Evolutionary conservation across 1,284 basidiomycete species (phyloP).

Genomic region (Sutorius eximius): DNA sequence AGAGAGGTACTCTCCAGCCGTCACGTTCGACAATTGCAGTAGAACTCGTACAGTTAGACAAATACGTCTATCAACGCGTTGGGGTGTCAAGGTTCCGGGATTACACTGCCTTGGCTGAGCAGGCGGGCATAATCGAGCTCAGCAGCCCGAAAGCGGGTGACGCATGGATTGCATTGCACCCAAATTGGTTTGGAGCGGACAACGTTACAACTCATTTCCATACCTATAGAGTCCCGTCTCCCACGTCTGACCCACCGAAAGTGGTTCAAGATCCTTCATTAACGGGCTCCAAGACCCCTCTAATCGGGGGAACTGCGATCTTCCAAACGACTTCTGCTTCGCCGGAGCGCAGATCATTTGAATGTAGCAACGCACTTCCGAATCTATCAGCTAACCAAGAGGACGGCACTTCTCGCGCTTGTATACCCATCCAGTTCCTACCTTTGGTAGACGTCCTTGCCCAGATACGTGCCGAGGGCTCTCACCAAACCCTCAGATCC

Average conservation of each 20-base stretch:
- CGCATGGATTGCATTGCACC: constrained; percentile 50
- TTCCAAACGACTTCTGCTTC: background rate
- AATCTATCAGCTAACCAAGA: background rate
- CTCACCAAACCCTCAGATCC: constrained; percentile 17
- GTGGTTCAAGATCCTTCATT: constrained; percentile 7
- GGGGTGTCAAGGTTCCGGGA: constrained; percentile 46
- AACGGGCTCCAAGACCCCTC: constrained; percentile 4
- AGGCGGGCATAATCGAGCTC: constrained; percentile 46
- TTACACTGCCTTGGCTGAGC: constrained; percentile 46
- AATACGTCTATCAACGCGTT: constrained; percentile 41
- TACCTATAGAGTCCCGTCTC: constrained; percentile 14
- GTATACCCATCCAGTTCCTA: constrained; percentile 24
- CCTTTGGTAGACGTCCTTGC: constrained; percentile 27
- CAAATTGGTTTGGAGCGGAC: constrained; percentile 29
- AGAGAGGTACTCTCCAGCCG: constrained; percentile 36
- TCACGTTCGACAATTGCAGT: constrained; percentile 42
- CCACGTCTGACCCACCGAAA: constrained; percentile 12
- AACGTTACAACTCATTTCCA: background rate
- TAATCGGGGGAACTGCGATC: constrained; percentile 4
- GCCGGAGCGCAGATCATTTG: background rate
- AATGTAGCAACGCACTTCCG: background rate
- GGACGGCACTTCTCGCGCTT: background rate
- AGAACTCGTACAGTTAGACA: constrained; percentile 37
- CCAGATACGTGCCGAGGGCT: constrained; percentile 20
- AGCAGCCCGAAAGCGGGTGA: constrained; percentile 40